Evolutionary conservation across 805 yeast genomes (phyloP).

Genomic region (Saturnispora dispora): DNA sequence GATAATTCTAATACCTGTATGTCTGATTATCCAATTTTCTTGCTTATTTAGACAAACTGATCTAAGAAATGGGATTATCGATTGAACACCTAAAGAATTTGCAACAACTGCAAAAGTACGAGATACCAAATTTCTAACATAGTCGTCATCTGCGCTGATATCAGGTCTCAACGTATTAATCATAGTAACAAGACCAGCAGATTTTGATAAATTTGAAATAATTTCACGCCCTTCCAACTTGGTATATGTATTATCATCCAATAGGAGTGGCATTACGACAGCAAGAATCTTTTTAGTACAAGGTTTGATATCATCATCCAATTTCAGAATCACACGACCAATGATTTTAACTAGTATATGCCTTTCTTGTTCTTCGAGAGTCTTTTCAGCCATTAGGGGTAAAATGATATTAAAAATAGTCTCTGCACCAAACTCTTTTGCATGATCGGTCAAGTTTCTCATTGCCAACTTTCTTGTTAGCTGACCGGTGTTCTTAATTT

Average conservation of each 20-base stretch:
- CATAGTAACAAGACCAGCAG: conserved; percentile 76
- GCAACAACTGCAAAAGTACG: conserved; percentile 80
- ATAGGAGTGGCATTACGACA: conserved; percentile 69
- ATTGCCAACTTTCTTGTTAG: conserved; percentile 58
- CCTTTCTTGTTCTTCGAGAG: conserved; percentile 72
- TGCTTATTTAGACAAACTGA: conserved; percentile 73
- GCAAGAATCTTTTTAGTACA: conserved; percentile 61
- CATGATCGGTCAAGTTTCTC: conserved; percentile 54
- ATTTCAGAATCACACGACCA: conserved; percentile 55
- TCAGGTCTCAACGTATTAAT: conserved; percentile 75
- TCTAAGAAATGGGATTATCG: conserved; percentile 66
- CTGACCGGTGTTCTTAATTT: conserved; percentile 73
- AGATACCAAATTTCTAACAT: conserved; percentile 65
- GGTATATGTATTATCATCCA: conserved; percentile 70
- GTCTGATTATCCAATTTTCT: conserved; percentile 66
- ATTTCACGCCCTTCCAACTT: conserved; percentile 75
- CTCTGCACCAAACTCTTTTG: conserved; percentile 60
- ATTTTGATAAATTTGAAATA: conserved; percentile 61
- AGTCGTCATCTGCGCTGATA: conserved; percentile 75
- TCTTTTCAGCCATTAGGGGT: conserved; percentile 65
- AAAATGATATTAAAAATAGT: conserved; percentile 60
- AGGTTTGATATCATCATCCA: conserved; percentile 62
- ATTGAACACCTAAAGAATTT: conserved; percentile 62
- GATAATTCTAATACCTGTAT: conserved; percentile 68
- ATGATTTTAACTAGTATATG: conserved; percentile 71